Evolutionary conservation across 129 eudicot genomes (phyloP).

Genomic region (Artemisia annua): DNA sequence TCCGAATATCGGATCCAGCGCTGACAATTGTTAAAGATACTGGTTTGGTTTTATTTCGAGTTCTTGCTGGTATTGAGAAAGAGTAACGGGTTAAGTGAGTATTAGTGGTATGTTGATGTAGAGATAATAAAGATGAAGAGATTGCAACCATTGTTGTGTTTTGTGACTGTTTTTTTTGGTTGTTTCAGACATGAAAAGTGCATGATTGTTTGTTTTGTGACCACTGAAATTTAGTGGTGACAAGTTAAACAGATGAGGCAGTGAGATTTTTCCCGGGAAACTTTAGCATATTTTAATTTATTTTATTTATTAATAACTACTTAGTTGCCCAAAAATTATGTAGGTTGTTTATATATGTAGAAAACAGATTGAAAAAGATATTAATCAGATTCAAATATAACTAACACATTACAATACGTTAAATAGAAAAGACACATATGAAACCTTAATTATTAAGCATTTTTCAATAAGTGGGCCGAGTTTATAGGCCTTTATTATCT

Average conservation of each 20-base stretch:
- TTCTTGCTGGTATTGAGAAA: slow-evolving; percentile 18
- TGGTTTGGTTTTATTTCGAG: slow-evolving; percentile 14
- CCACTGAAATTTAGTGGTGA: slow-evolving; percentile 27
- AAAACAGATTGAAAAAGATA: no score
- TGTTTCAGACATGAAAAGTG: slow-evolving; percentile 12
- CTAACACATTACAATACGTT: no score
- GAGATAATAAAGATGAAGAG: slow-evolving; percentile 24
- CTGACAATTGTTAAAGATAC: slow-evolving; percentile 22
- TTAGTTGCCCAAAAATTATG: no score
- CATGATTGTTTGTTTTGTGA: neutral
- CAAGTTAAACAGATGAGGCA: neutral
- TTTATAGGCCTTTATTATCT: no score
- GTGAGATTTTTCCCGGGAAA: neutral
- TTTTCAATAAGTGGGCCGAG: no score
- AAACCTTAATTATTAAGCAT: no score
- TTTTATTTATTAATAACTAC: no score
- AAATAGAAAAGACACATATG: no score
- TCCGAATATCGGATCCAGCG: slow-evolving; percentile 28
- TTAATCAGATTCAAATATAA: no score
- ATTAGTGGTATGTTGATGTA: slow-evolving; percentile 1
- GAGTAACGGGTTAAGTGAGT: neutral
- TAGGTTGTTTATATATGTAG: no score
- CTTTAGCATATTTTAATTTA: no score
- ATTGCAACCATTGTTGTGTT: slow-evolving; percentile 20
- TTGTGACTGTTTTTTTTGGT: neutral